A percentile compares a stretch with the other conserved stretches of the same genome.
Conservation (phyloP, 805 yeast species). For the Candida corydali region DNA sequence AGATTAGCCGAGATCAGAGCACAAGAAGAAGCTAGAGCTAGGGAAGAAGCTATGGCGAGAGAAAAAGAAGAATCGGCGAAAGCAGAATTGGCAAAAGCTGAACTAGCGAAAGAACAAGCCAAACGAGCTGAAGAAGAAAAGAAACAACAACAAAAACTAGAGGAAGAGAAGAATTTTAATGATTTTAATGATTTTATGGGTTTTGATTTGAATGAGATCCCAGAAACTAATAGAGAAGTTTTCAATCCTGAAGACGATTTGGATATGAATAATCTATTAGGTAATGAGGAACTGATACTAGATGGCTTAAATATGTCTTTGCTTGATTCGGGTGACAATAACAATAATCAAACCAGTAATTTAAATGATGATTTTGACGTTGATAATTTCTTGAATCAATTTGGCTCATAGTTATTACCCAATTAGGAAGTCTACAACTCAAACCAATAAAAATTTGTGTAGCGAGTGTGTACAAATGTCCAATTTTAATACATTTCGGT, state of each 20-base stretch:
- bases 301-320: slow-evolving; percentile 41
- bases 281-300: slow-evolving; percentile 36
- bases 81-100: slow-evolving; percentile 7
- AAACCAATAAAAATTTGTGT: slow-evolving; percentile 5
- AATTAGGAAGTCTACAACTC: slow-evolving; percentile 23
- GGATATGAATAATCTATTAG: slow-evolving; percentile 30
- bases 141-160: slow-evolving; percentile 9
- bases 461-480: background rate
- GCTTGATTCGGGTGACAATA: slow-evolving; percentile 25
- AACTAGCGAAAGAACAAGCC: slow-evolving; percentile 7
- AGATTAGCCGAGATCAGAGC: slow-evolving; percentile 12
- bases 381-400: slow-evolving; percentile 41
- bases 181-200: slow-evolving; percentile 16
- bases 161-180: slow-evolving; percentile 8
- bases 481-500: slow-evolving; percentile 5
- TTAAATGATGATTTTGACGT: slow-evolving; percentile 40
- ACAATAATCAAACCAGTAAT: slow-evolving; percentile 9
- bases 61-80: slow-evolving; percentile 16
- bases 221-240: slow-evolving; percentile 2
- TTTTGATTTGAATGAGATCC: slow-evolving; percentile 11
- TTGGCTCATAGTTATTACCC: slow-evolving; percentile 27
- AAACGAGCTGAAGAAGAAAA: slow-evolving; percentile 8
- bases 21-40: slow-evolving; percentile 13
- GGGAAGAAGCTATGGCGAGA: slow-evolving; percentile 13
- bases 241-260: slow-evolving; percentile 10